Conservation (phyloP, 1,284 basidiomycete genomes). For the Sanghuangporus weigelae region DNA sequence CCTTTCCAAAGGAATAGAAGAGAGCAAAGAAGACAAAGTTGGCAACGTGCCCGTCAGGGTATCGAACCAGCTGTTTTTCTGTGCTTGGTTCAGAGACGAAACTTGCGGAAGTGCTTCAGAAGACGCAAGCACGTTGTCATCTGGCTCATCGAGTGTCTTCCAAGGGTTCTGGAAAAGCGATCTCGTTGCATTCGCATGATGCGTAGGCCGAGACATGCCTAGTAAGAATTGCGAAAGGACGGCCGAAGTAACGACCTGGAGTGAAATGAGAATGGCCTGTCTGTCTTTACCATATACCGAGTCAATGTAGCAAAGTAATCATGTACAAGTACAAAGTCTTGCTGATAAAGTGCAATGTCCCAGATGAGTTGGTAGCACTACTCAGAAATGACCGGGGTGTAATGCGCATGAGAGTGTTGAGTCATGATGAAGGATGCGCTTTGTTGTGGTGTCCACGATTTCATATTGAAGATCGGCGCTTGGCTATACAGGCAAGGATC, state of each 20-base stretch:
- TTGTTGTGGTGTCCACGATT: too few relatives aligned
- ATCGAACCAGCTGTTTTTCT: conserved; percentile 1
- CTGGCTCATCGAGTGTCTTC: conserved; percentile 9
- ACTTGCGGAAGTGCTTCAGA: not conserved
- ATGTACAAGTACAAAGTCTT: too few relatives aligned
- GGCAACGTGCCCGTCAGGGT: not conserved
- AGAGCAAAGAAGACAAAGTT: not conserved
- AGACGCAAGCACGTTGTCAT: not conserved
- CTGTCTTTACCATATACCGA: too few relatives aligned
- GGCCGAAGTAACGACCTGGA: not conserved
- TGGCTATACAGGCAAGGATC: too few relatives aligned
- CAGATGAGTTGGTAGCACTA: too few relatives aligned
- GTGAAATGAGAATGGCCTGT: not conserved
- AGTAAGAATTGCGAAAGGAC: not conserved
- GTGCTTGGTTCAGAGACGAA: not conserved
- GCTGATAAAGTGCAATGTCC: too few relatives aligned
- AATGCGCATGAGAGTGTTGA: too few relatives aligned
- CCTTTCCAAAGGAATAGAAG: conserved; percentile 12
- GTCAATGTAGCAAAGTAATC: too few relatives aligned
- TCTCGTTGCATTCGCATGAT: conserved; percentile 8
- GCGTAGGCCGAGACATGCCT: conserved; percentile 8
- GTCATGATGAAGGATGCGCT: too few relatives aligned
- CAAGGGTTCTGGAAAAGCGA: conserved; percentile 17
- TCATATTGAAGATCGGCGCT: too few relatives aligned
- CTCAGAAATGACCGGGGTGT: too few relatives aligned